Base-by-base conservation (phyloP, 257 asterid genomes). In the Nyctanthes arbortristis region DNA sequence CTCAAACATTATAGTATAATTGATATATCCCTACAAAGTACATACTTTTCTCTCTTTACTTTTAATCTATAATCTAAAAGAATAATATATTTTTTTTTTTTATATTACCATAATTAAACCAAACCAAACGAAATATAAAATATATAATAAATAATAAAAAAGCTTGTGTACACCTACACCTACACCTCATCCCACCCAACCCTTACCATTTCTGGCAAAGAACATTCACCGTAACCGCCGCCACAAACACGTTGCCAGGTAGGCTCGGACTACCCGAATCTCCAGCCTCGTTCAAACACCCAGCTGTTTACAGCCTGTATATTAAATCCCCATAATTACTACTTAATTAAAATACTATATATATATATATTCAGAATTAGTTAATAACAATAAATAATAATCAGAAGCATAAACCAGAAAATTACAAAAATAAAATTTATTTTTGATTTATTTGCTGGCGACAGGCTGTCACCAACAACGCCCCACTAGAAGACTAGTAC, bases 401-500 rank as follows among this genome's bases (percentile, higher is more conserved):
- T 34, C 8, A n/a, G 11, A 54, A 8, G 30, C 24, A 16, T 25
- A 10, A 30, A 36, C 31, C 27, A 7, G 2, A 43, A 35, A 49
- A 63, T 59, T 8, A 2, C 2, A 22, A 63, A 16, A 47, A 18
- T 34, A 34, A 10, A 24, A 37, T 69, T 57, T 37, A 37, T 47
- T 68, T 80, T 75, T 80, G 87, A 81, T 79, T 87, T 73, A 81
- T 77, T 84, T 71, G 93, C 93, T 90, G 93, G 87, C 77, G 83
- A 88, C 97, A 90, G 95, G 83, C 96, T 90, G 97, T 86, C 84
- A 69, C 83, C 97, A 90, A 90, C 97, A 81, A 83, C 82, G 85
- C 66, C 76, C 80, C 81, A 74, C 77, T 73, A 72, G 35, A 71
- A 66, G 79, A 81, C 78, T 65, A 75, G 59, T 65, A 63, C 77